phyloP scores from a whole-genome alignment of 2,329 filamentous ascomycete genomes.

The Conoideocrella luteorostrata region DNA sequence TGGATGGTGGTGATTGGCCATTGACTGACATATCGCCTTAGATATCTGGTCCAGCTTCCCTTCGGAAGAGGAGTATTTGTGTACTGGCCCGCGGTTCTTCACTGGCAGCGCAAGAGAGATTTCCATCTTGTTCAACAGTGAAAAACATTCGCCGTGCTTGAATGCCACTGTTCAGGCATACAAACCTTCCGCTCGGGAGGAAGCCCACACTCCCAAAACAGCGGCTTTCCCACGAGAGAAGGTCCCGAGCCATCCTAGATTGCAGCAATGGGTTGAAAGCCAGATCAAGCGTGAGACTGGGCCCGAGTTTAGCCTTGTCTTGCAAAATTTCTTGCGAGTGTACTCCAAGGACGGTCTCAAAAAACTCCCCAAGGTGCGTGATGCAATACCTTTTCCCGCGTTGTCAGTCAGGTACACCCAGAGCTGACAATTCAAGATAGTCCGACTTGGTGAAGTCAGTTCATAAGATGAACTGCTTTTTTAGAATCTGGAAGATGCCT shows the following conservation, averaged over 20 bases:
- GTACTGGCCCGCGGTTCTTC: constrained; percentile 28
- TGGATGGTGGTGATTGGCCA: not conserved
- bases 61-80: constrained; percentile 26
- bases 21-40: constrained; percentile 18
- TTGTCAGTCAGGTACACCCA: too few relatives aligned
- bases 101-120: constrained; percentile 30
- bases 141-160: constrained; percentile 31
- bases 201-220: constrained; percentile 24
- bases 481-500: constrained; percentile 40
- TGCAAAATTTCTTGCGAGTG: constrained; percentile 31
- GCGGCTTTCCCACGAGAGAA: constrained; percentile 31
- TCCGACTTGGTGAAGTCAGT: constrained; percentile 36
- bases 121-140: constrained; percentile 28
- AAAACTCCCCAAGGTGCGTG: constrained; percentile 35
- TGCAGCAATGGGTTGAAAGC: constrained; percentile 31
- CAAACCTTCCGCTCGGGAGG: constrained; percentile 23
- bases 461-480: constrained; percentile 42
- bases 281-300: constrained; percentile 29
- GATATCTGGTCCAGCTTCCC: constrained; percentile 32
- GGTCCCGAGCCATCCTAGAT: constrained; percentile 27
- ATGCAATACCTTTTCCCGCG: constrained; percentile 16
- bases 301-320: constrained; percentile 24
- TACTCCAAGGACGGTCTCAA: constrained; percentile 27
- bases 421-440: constrained; percentile 24
- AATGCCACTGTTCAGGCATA: constrained; percentile 33